Conservation (phyloP, 1,139 yeast species). For the Komagataea norvegica region DNA sequence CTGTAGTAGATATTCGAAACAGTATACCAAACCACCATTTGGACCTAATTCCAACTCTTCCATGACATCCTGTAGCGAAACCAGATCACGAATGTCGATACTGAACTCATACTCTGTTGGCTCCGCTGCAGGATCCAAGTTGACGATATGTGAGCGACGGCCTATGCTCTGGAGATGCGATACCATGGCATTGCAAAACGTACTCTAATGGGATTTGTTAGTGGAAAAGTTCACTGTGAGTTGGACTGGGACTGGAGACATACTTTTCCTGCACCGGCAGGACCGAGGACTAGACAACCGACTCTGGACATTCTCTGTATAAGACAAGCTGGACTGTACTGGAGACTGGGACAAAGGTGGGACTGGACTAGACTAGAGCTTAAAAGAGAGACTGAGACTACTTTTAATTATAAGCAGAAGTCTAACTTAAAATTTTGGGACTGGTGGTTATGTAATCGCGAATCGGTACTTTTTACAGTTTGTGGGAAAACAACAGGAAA, state of each 20-base stretch:
- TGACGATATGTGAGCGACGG: constrained; percentile 89
- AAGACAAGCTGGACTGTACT: too few species aligned
- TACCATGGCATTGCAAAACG: constrained; percentile 85
- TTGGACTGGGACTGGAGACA: constrained; percentile 5
- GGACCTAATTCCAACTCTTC: constrained; percentile 93
- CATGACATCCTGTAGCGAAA: constrained; percentile 94
- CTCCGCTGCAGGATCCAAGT: constrained; percentile 97
- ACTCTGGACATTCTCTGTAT: constrained; percentile 96
- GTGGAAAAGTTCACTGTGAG: neutral
- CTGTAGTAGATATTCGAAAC: constrained; percentile 82
- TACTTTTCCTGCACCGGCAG: constrained; percentile 92
- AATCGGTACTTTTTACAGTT: too few species aligned
- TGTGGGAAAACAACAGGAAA: too few species aligned
- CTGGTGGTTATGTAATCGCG: too few species aligned
- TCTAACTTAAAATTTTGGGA: neutral
- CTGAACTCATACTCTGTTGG: constrained; percentile 89
- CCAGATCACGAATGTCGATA: constrained; percentile 85
- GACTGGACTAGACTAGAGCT: too few species aligned
- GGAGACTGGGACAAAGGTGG: too few species aligned
- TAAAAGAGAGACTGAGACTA: too few species aligned
- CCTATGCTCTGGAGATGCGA: constrained; percentile 88
- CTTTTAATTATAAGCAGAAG: neutral
- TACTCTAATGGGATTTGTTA: constrained; percentile 37
- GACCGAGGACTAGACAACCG: constrained; percentile 93
- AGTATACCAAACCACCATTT: constrained; percentile 88